A percentile compares a stretch with the other conserved stretches of the same genome.
Evolutionary conservation across 2,329 filamentous ascomycete species (phyloP).

Genomic region (Ophiostoma fasciatum): DNA sequence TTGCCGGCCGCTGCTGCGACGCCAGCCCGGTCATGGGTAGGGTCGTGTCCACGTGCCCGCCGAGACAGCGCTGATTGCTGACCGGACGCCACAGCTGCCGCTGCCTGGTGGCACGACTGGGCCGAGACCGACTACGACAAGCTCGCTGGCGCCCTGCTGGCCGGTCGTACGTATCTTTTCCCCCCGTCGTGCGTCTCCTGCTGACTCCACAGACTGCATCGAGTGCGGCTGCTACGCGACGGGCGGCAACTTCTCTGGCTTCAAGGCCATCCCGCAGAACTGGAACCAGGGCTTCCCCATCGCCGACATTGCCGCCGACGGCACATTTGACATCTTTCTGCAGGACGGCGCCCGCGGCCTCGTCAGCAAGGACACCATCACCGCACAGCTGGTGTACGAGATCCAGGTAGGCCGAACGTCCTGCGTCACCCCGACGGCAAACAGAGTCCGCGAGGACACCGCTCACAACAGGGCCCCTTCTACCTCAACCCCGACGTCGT

Average conservation of each 20-base stretch:
- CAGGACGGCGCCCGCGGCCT: slow-evolving; percentile 20
- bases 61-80: too few species aligned
- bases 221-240: slow-evolving; percentile 39
- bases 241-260: slow-evolving; percentile 39
- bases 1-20: slow-evolving; percentile 26
- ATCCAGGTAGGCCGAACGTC: too few species aligned
- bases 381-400: slow-evolving; percentile 3
- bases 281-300: slow-evolving; percentile 22
- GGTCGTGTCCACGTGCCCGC: too few species aligned
- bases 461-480: slow-evolving; percentile 14
- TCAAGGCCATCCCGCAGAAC: slow-evolving; percentile 20
- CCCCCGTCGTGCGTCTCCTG: too few species aligned
- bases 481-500: slow-evolving; percentile 34
- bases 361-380: slow-evolving; percentile 16
- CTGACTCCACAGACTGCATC: slow-evolving; percentile 24
- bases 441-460: not conserved
- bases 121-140: slow-evolving; percentile 28
- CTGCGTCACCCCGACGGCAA: too few species aligned
- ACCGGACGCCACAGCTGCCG: too few species aligned
- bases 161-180: slow-evolving; percentile 22
- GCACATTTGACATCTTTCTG: slow-evolving; percentile 21
- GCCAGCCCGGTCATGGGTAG: slow-evolving; percentile 37
- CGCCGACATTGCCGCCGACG: slow-evolving; percentile 21
- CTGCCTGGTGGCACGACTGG: slow-evolving; percentile 42
- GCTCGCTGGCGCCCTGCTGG: slow-evolving; percentile 33